These are phyloP conservation scores for Kockiozyma suomiensis DNA, from an alignment of 805 yeast genomes.

Conservation along the genomic window DNA sequence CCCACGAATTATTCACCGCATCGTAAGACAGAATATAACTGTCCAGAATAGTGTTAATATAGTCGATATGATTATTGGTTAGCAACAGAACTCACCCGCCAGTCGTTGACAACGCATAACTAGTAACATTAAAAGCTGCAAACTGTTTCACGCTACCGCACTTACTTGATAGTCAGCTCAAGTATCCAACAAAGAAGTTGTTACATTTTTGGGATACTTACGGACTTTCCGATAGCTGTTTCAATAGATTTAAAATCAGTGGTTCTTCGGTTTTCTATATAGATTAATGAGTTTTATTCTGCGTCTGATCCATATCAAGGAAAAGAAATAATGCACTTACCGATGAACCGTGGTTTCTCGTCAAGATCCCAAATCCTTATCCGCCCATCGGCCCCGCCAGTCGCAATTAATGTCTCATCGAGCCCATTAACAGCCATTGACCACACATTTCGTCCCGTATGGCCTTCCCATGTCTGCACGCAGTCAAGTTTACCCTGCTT, in stretches of 20 bases:
- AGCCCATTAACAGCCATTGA: conserved; percentile 58
- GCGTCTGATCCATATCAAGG: not conserved
- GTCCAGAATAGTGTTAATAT: not conserved
- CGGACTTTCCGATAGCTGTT: not conserved
- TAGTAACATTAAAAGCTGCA: not conserved
- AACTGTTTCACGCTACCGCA: conserved; percentile 25
- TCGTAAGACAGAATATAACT: conserved; percentile 17
- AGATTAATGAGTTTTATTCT: no score
- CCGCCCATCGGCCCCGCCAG: conserved; percentile 95
- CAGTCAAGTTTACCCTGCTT: conserved; percentile 45
- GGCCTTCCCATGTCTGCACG: conserved; percentile 61
- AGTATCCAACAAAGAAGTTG: not conserved
- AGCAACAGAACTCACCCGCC: conserved; percentile 30
- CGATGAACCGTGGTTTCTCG: conserved; percentile 4
- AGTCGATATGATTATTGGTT: not conserved
- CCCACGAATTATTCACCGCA: conserved; percentile 39
- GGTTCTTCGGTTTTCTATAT: not conserved
- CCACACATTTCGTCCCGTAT: conserved; percentile 88
- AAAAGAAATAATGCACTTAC: not conserved
- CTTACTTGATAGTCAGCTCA: not conserved
- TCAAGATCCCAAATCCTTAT: conserved; percentile 56
- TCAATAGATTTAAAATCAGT: conserved; percentile 37
- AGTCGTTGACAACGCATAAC: conserved; percentile 38
- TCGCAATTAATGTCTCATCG: conserved; percentile 56
- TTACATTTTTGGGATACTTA: no score